Evolutionary conservation across 108 stramenopile species (phyloP).

Genomic region (Pseudonitzschia delicatissima): DNA sequence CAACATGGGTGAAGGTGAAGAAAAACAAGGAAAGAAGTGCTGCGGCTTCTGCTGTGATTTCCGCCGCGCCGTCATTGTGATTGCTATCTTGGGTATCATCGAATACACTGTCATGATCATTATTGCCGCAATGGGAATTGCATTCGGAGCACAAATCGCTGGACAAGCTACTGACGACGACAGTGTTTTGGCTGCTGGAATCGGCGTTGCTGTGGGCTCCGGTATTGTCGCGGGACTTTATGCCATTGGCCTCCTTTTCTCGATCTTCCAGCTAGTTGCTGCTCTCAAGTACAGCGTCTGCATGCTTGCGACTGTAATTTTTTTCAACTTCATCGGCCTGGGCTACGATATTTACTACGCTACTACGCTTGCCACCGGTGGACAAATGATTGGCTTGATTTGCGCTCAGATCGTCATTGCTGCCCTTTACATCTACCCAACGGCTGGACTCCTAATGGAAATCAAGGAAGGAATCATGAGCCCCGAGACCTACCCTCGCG

Average conservation of each 20-base stretch:
- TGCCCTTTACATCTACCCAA: slow-evolving; percentile 24
- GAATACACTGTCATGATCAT: neutral
- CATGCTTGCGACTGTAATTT: too few species aligned
- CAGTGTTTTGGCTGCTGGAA: neutral
- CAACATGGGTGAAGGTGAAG: too few species aligned
- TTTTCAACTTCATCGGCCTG: too few species aligned
- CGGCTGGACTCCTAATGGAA: slow-evolving; percentile 25
- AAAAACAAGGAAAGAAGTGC: slow-evolving; percentile 24
- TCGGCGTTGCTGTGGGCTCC: too few species aligned
- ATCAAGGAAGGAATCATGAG: slow-evolving; percentile 25
- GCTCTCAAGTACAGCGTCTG: too few species aligned
- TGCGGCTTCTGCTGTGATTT: slow-evolving; percentile 42
- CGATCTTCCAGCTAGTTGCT: too few species aligned
- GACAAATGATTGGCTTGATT: neutral
- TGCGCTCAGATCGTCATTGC: slow-evolving; percentile 12
- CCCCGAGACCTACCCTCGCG: too few species aligned
- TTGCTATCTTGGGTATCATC: slow-evolving; percentile 7
- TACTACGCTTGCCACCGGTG: slow-evolving; percentile 4
- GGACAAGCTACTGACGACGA: slow-evolving; percentile 2
- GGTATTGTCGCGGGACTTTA: too few species aligned
- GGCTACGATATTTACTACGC: too few species aligned
- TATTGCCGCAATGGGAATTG: too few species aligned
- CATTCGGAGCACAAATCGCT: too few species aligned
- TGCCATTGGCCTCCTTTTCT: too few species aligned
- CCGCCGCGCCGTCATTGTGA: slow-evolving; percentile 38